Evolutionary conservation across 352 stramenopile genomes (phyloP), one percentile per base, ranked within the genome.

Genomic region (Phytopythium delawarense): DNA sequence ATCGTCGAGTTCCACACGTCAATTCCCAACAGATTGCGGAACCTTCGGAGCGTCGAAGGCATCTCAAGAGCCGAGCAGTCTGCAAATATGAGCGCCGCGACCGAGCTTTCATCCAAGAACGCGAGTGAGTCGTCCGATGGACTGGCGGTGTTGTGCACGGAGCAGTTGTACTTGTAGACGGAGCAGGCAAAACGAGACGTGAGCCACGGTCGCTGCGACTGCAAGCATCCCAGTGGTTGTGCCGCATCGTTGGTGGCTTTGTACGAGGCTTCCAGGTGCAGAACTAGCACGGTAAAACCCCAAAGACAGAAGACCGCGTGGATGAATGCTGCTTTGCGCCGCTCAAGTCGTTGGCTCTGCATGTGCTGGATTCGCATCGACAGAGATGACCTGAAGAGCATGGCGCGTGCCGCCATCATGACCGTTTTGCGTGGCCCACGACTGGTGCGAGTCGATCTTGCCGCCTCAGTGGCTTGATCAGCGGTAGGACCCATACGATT

Each of bases 1-100:
- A 78, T 54, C 13, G 34, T 68, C 11, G 58, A 63, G 48, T 73
- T 67, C 64, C 61, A 74, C 15, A 78, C 37, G 18, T 75, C 62
- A 18, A 78, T 28, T 0, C 61, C 64, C 9, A 65, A 21, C 18
- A 78, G 52, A 13, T 61, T 65, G 20, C 2, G 7, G 32, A 75
- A 70, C 18, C 23, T 21, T 25, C 13, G 51, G 50, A 78, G 58
- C 16, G 35, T 25, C 9, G 16, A 23, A 3, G 70, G 64, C 32
- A 75, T 48, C 4, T 57, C 51, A 6, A 78, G 44, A 11, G 25
- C 61, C 1, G 60, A 18, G 32, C 67, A 78, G 30, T 75, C 57
- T 12, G 54, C 48, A 37, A 78, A 56, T 13, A 66, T 49, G 11
- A 78, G 42, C 13, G 66, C 48, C 0, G 53, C 18, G 5, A 78